phyloP scores from a whole-genome alignment of 257 asterid species.

The Capsicum chinense region DNA sequence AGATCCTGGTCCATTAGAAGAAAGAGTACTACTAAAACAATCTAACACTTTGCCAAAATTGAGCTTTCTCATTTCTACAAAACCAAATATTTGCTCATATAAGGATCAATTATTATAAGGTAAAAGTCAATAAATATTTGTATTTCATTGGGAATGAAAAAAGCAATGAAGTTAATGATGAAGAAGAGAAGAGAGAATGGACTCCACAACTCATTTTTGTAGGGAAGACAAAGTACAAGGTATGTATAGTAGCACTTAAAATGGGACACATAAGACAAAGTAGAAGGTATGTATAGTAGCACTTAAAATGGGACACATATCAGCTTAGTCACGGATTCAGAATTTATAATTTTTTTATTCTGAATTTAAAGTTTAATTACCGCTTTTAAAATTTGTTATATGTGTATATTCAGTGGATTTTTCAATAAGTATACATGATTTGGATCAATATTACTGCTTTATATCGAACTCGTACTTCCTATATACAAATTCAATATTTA shows the following conservation, averaged over 20 bases:
- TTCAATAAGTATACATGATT: too few relatives aligned
- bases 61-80: conserved; percentile 47
- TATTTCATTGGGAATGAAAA: neutral
- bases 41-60: conserved; percentile 49
- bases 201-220: conserved; percentile 4
- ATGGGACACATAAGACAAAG: neutral
- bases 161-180: conserved; percentile 2
- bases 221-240: conserved; percentile 5
- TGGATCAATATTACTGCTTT: too few relatives aligned
- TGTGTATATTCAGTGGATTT: too few relatives aligned
- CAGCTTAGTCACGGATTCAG: too few relatives aligned
- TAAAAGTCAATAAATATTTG: neutral
- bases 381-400: too few relatives aligned
- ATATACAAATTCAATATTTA: neutral
- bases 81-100: neutral
- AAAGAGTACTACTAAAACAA: conserved; percentile 38
- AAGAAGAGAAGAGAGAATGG: neutral
- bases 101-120: neutral
- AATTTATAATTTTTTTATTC: too few relatives aligned
- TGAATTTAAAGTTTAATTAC: too few relatives aligned
- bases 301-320: neutral
- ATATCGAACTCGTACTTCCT: too few relatives aligned
- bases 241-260: neutral
- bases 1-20: conserved; percentile 40
- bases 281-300: neutral